phyloP scores from a whole-genome alignment of 805 yeast species.

The Yarrowia alimentaria region DNA sequence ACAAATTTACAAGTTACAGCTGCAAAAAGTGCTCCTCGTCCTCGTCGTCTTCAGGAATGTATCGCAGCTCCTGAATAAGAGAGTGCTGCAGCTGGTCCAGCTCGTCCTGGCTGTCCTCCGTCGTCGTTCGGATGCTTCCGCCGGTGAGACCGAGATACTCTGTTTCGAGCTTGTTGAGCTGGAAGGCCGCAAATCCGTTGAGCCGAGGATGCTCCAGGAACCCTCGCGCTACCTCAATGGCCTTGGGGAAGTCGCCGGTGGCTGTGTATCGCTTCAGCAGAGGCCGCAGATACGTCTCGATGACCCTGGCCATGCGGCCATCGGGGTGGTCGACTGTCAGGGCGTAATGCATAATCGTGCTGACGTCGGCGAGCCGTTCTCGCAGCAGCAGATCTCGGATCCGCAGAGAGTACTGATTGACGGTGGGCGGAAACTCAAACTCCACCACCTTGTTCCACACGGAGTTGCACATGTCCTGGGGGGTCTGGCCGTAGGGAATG shows the following conservation, averaged over 20 bases:
- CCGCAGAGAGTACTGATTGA: slow-evolving; percentile 1
- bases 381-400: slow-evolving; percentile 5
- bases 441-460: slow-evolving; percentile 8
- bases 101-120: too few relatives aligned
- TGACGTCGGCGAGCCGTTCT: slow-evolving; percentile 1
- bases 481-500: slow-evolving; percentile 2
- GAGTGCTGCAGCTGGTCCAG: not conserved
- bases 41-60: slow-evolving; percentile 26
- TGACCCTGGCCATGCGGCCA: not conserved
- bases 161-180: not conserved
- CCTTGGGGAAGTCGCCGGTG: slow-evolving; percentile 9
- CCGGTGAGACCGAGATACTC: too few relatives aligned
- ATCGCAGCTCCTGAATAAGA: slow-evolving; percentile 1
- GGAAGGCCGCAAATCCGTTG: not conserved
- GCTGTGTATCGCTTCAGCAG: slow-evolving; percentile 4
- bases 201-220: not conserved
- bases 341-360: slow-evolving; percentile 11
- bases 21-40: slow-evolving; percentile 23
- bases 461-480: not conserved
- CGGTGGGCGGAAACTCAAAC: not conserved
- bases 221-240: slow-evolving; percentile 4
- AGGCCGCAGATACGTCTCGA: not conserved
- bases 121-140: too few relatives aligned
- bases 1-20: too few relatives aligned
- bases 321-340: not conserved